Evolutionary conservation across 1,139 yeast genomes (phyloP), one percentile per base, ranked within the genome.

Genomic region (Hemisphaericaspora xylanilytica): DNA sequence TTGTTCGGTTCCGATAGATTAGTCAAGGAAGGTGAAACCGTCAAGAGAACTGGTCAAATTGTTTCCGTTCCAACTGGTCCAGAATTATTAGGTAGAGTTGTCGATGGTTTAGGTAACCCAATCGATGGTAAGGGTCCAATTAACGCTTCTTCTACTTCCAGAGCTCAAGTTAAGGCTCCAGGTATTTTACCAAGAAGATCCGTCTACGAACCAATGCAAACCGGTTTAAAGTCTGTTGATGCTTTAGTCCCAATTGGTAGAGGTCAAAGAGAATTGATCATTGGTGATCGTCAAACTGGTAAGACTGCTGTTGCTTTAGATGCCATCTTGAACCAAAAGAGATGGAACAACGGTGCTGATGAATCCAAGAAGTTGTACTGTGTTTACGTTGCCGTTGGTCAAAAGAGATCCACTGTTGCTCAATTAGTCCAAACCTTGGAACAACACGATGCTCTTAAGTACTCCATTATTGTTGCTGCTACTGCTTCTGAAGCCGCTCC

Each of bases 401-500:
- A 92, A 81, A 92, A 94, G 86, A 89, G 99, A 83, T 94, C 98
- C 53, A 92, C 99, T 55, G 98, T 92, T 60, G 98, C 98, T 61
- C 98, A 94, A 81, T 87, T 92, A 67, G 96, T 94, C 57, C 96
- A 92, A 82, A 90, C 97, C 64, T 85, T 94, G 69, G 99, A 92
- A 81, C 92, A 90, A 74, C 78, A 88, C 70, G 98, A 90, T 69
- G 97, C 99, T 60, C 78, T 94, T 75, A 89, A 92, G 79, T 92
- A 92, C 84, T 75, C 97, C 61, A 86, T 92, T 75, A 81, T 92
- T 72, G 97, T 92, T 69, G 97, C 98, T 53, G 99, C 98, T 63
- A 94, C 99, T 64, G 99, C 99, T 59, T 94, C 98, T 52, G 98
- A 92, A 80, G 98, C 98, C 59, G 98, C 99, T 73, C 99, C 98